A percentile compares a stretch with the other conserved stretches of the same genome.
Conservation (phyloP, 139 green algal species). For the Chlorella sorokiniana region DNA sequence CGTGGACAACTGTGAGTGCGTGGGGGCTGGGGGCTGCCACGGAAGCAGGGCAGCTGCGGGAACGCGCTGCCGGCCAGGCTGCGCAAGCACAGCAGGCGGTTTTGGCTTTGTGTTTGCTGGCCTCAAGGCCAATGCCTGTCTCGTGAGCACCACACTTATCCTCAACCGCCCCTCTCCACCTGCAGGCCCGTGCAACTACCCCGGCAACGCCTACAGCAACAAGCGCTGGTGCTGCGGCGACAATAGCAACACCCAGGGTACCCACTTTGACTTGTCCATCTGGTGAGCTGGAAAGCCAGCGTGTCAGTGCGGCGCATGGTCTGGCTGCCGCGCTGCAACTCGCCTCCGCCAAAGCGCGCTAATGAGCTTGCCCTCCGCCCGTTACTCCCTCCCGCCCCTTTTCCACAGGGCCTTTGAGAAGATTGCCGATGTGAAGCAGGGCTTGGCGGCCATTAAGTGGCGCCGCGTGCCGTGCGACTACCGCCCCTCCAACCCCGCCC, state of each 20-base stretch:
- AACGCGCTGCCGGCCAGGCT: not conserved
- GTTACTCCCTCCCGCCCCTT: not conserved
- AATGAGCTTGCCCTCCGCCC: not conserved
- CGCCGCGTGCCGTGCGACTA: constrained; percentile 9
- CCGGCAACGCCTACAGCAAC: constrained; percentile 44
- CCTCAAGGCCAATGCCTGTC: no score
- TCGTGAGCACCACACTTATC: not conserved
- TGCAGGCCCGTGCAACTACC: constrained; percentile 44
- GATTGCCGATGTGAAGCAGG: not conserved
- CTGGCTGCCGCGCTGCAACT: not conserved
- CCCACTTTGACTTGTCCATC: constrained; percentile 41
- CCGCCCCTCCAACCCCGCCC: not conserved
- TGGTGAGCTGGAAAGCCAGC: constrained; percentile 9
- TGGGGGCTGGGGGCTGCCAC: not conserved
- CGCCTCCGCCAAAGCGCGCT: not conserved
- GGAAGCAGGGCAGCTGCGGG: not conserved
- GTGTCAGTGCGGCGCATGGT: not conserved
- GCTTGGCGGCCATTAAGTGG: not conserved
- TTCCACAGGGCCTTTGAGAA: constrained; percentile 11
- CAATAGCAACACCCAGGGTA: constrained; percentile 8
- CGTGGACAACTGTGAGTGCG: constrained; percentile 37
- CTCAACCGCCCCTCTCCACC: not conserved
- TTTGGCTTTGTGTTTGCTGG: not conserved
- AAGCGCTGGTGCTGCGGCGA: constrained; percentile 56
- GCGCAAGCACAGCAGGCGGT: not conserved